phyloP scores from a whole-genome alignment of 2,329 filamentous ascomycete genomes.

The Calonectria pteridis region DNA sequence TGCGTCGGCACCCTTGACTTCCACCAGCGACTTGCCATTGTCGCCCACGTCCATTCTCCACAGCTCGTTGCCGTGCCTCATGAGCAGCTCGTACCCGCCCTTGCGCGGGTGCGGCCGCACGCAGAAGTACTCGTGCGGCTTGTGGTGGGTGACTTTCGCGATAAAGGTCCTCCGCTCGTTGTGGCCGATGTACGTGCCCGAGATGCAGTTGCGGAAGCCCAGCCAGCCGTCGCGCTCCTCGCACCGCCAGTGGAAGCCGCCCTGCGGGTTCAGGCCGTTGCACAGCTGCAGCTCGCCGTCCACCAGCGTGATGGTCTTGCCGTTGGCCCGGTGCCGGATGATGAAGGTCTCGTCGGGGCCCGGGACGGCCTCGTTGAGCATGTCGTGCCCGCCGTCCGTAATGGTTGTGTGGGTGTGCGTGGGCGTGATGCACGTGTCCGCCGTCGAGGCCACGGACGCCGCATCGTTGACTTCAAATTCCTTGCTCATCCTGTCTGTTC shows the following conservation, averaged over 20 bases:
- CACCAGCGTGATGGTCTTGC: constrained; percentile 47
- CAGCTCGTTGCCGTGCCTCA: constrained; percentile 43
- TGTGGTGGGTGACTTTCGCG: constrained; percentile 41
- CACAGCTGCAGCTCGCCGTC: constrained; percentile 45
- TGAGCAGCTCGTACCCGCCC: constrained; percentile 51
- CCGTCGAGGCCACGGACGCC: constrained; percentile 38
- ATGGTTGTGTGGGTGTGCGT: constrained; percentile 32
- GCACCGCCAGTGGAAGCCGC: constrained; percentile 53
- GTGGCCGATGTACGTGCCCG: constrained; percentile 50
- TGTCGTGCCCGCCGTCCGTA: constrained; percentile 18
- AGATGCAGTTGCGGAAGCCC: constrained; percentile 52
- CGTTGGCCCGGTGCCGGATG: constrained; percentile 45
- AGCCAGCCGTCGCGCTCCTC: constrained; percentile 53
- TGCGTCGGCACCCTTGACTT: constrained; percentile 41
- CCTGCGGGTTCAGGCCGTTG: constrained; percentile 26
- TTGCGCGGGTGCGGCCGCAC: constrained; percentile 40
- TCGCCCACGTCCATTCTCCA: constrained; percentile 44
- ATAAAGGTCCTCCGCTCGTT: constrained; percentile 39
- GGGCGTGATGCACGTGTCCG: constrained; percentile 32
- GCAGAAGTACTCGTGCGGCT: constrained; percentile 47
- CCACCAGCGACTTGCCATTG: constrained; percentile 42
- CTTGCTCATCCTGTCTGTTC: constrained; percentile 26
- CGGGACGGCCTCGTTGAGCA: constrained; percentile 35
- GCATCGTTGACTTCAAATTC: constrained; percentile 32
- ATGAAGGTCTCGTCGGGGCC: constrained; percentile 46